Conservation (phyloP, 2,329 filamentous ascomycete species). For the Stylonectria norvegica region DNA sequence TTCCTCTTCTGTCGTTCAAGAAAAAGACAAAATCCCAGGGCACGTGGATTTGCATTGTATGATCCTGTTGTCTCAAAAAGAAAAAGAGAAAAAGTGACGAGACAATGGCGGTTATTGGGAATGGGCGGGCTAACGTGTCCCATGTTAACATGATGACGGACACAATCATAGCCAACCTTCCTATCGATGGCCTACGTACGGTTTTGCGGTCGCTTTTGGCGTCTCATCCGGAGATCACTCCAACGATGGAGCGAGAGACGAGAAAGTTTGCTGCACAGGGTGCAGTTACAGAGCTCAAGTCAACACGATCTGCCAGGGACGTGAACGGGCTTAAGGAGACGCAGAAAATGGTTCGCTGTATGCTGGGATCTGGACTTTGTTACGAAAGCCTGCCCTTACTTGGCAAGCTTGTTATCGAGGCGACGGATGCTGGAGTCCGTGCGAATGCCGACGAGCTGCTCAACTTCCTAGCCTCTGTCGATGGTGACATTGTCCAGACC, state of each 20-base stretch:
- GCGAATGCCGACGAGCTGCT: not conserved
- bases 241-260: conserved; percentile 5
- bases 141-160: conserved; percentile 48
- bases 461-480: conserved; percentile 5
- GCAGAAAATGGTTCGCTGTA: conserved; percentile 22
- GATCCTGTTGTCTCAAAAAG: too few relatives aligned
- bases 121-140: conserved; percentile 24
- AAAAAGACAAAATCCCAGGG: not conserved
- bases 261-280: conserved; percentile 4
- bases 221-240: conserved; percentile 6
- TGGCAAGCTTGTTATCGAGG: conserved; percentile 8
- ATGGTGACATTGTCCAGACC: conserved; percentile 11
- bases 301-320: conserved; percentile 13
- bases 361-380: conserved; percentile 24
- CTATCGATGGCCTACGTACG: conserved; percentile 37
- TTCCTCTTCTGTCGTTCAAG: not conserved
- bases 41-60: too few relatives aligned
- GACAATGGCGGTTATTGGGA: conserved; percentile 1
- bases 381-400: conserved; percentile 17
- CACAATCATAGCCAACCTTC: conserved; percentile 42
- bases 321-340: conserved; percentile 11
- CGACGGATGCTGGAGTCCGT: not conserved
- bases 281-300: not conserved
- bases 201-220: conserved; percentile 25
- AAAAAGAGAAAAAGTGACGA: too few relatives aligned